Conservation (phyloP, 768 basidiomycete species). For the Guyanaporus albipodus region DNA sequence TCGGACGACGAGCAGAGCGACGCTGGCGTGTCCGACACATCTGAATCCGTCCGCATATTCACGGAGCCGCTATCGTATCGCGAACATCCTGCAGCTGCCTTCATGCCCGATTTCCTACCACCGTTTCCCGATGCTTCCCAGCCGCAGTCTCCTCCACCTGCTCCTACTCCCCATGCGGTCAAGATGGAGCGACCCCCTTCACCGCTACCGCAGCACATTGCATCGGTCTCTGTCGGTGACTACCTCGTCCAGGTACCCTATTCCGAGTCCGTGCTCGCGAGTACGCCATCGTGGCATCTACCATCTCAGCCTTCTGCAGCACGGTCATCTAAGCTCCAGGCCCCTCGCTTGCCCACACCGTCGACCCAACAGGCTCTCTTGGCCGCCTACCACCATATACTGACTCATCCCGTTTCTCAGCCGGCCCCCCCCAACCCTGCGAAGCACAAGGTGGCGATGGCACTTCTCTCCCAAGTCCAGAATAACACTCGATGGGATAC, state of each 20-base stretch:
- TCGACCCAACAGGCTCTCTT: conserved; percentile 63
- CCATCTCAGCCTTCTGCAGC: conserved; percentile 39
- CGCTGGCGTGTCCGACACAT: neutral
- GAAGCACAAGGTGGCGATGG: conserved; percentile 74
- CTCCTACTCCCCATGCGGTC: conserved; percentile 32
- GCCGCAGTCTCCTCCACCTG: conserved; percentile 33
- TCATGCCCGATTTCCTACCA: conserved; percentile 33
- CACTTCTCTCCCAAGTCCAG: conserved; percentile 57
- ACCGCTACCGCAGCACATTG: conserved; percentile 42
- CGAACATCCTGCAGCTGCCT: conserved; percentile 30
- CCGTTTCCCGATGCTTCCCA: conserved; percentile 31
- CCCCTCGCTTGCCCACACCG: conserved; percentile 42
- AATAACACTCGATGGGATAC: conserved; percentile 61
- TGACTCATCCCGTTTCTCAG: conserved; percentile 61
- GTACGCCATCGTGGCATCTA: conserved; percentile 66
- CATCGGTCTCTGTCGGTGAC: conserved; percentile 51
- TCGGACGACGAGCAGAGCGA: conserved; percentile 29
- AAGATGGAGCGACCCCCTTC: conserved; percentile 34
- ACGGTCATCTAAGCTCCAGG: conserved; percentile 16
- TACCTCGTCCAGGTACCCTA: conserved; percentile 73
- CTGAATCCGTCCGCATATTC: conserved; percentile 21
- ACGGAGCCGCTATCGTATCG: conserved; percentile 27
- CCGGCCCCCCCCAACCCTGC: conserved; percentile 51
- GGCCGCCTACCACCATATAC: conserved; percentile 71
- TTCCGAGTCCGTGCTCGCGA: conserved; percentile 63